These are phyloP conservation scores for Phlyctochytrium planicorne DNA, from an alignment of 192 early-diverging fungal species.

Conservation along the genomic window DNA sequence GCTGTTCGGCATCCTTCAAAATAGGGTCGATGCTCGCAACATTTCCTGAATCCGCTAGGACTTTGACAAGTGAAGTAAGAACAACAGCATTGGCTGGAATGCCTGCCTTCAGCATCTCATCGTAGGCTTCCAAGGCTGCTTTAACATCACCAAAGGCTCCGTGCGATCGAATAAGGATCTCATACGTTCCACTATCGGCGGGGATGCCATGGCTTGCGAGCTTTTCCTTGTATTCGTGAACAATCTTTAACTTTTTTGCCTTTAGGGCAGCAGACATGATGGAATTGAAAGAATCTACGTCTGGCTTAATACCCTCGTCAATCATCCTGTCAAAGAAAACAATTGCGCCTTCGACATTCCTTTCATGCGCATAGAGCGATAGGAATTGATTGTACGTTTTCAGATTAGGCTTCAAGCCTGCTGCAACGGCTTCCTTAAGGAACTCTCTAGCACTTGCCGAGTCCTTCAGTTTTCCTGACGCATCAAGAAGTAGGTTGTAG, in stretches of 20 bases:
- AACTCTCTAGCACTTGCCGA: conserved; percentile 15
- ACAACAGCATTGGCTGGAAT: not conserved
- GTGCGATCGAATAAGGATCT: not conserved
- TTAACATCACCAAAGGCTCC: not conserved
- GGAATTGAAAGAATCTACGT: conserved; percentile 33
- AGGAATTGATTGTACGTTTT: conserved; percentile 42
- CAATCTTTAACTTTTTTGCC: not conserved
- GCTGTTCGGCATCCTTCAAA: not conserved
- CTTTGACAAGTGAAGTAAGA: not conserved
- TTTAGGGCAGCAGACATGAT: conserved; percentile 14
- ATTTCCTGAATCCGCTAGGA: not conserved
- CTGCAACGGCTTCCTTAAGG: not conserved
- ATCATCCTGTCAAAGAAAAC: conserved; percentile 40
- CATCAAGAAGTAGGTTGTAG: conserved; percentile 27
- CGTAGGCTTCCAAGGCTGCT: not conserved
- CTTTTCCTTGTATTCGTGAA: not conserved
- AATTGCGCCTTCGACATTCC: conserved; percentile 20
- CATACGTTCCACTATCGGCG: not conserved
- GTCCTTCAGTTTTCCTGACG: conserved; percentile 18
- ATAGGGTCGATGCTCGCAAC: not conserved
- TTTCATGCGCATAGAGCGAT: conserved; percentile 14
- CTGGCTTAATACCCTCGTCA: conserved; percentile 34
- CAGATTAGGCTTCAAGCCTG: conserved; percentile 28
- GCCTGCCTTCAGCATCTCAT: conserved; percentile 26
- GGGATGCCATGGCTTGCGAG: not conserved